A percentile compares a stretch with the other conserved stretches of the same genome.
Conservation (phyloP, 768 basidiomycete species). For the Xerocomellus chrysenteron region DNA sequence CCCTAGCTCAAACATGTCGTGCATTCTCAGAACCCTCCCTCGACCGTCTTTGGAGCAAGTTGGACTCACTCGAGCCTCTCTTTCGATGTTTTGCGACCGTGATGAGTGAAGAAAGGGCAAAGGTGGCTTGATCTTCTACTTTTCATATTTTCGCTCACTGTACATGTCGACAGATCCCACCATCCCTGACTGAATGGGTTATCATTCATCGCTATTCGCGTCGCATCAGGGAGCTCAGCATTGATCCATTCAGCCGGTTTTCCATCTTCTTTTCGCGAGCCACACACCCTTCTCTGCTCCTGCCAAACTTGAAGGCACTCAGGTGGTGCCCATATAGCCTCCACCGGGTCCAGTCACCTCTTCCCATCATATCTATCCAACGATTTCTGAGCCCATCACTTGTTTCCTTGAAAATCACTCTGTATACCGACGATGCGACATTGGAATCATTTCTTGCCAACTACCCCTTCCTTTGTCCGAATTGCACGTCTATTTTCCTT, state of each 20-base stretch:
- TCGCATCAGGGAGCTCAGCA: background rate
- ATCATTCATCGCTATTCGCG: conserved; percentile 1
- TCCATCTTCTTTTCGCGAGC: background rate
- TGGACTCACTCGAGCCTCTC: conserved; percentile 5
- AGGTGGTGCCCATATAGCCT: background rate
- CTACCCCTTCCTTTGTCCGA: background rate
- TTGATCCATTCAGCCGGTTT: background rate
- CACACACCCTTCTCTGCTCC: background rate
- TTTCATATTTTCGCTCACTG: background rate
- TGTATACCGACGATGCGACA: background rate
- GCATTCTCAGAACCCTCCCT: conserved; percentile 3
- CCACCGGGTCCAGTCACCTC: no score
- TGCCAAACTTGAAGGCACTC: conserved; percentile 2
- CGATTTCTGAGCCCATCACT: background rate
- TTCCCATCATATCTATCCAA: background rate
- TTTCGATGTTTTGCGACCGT: background rate
- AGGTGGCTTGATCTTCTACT: background rate
- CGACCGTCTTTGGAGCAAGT: conserved; percentile 1
- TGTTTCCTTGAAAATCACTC: background rate
- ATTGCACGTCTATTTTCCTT: background rate
- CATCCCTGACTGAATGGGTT: background rate
- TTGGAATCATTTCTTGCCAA: background rate
- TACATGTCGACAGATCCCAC: background rate
- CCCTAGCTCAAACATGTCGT: conserved; percentile 1
- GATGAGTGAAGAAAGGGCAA: background rate